phyloP scores from a whole-genome alignment of 345 rosid genomes.

The Gossypium rotundifolium region DNA sequence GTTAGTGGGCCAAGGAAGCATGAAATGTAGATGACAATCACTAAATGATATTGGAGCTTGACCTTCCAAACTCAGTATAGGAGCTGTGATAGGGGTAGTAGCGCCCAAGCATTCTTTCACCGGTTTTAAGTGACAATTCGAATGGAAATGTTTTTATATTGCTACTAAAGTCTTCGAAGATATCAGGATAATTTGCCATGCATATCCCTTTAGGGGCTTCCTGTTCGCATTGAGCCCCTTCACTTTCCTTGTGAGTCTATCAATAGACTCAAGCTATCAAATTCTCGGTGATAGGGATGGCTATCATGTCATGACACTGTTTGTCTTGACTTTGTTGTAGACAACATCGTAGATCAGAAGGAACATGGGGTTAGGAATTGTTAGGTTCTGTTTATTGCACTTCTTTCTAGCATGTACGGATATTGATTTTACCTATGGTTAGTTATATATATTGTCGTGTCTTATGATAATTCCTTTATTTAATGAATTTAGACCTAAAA shows the following conservation, averaged over 20 bases:
- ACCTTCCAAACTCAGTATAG: background rate
- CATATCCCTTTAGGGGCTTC: background rate
- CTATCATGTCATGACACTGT: no score
- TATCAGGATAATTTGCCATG: background rate
- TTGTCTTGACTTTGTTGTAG: no score
- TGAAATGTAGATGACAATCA: background rate
- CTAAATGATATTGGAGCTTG: background rate
- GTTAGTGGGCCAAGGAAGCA: background rate
- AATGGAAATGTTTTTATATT: no score
- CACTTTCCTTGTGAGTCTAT: background rate
- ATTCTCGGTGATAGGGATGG: background rate
- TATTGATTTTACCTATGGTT: background rate
- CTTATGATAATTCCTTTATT: background rate
- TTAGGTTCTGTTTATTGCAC: background rate
- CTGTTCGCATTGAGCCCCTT: no score
- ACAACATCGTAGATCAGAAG: background rate
- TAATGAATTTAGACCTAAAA: background rate
- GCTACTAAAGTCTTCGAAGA: background rate
- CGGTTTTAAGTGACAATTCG: background rate
- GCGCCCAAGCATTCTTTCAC: background rate
- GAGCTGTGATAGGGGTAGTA: no score
- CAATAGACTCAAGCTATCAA: background rate
- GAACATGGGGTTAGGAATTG: background rate
- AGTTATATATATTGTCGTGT: background rate
- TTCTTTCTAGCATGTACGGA: background rate